Conservation (phyloP, 352 stramenopile species). For the Phytophthora tentaculata region DNA sequence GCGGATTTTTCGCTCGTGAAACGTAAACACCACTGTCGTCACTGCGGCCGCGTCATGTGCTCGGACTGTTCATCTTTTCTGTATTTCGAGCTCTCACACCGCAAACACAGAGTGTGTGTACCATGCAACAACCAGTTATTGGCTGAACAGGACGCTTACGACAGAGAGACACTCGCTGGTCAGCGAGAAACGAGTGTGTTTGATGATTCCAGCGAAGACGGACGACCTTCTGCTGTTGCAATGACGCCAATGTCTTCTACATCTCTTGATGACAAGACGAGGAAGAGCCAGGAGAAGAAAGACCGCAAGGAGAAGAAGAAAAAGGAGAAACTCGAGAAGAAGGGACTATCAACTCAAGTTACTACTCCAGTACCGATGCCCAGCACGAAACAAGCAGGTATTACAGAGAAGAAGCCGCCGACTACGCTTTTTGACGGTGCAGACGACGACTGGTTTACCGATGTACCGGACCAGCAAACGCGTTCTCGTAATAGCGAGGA, state of each 20-base stretch:
- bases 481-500: conserved; percentile 18
- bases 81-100: conserved; percentile 61
- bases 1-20: conserved; percentile 71
- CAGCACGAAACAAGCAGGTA: not conserved
- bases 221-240: not conserved
- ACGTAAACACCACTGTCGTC: conserved; percentile 82
- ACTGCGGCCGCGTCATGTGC: conserved; percentile 79
- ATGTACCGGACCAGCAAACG: conserved; percentile 32
- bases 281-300: conserved; percentile 27
- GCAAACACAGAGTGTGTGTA: conserved; percentile 72
- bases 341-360: not conserved
- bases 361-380: not conserved
- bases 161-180: conserved; percentile 21
- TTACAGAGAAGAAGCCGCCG: conserved; percentile 6
- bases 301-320: conserved; percentile 21
- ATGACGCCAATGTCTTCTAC: conserved; percentile 18
- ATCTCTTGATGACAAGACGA: conserved; percentile 19
- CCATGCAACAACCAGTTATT: conserved; percentile 45
- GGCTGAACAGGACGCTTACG: conserved; percentile 33
- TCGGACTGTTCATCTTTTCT: conserved; percentile 76
- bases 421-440: conserved; percentile 50
- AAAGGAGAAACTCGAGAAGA: conserved; percentile 23
- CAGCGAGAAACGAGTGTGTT: conserved; percentile 13
- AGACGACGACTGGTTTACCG: conserved; percentile 72
- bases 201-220: conserved; percentile 21